Base-by-base conservation (phyloP, 495 filamentous ascomycete genomes). In the Parmelia sp. region DNA sequence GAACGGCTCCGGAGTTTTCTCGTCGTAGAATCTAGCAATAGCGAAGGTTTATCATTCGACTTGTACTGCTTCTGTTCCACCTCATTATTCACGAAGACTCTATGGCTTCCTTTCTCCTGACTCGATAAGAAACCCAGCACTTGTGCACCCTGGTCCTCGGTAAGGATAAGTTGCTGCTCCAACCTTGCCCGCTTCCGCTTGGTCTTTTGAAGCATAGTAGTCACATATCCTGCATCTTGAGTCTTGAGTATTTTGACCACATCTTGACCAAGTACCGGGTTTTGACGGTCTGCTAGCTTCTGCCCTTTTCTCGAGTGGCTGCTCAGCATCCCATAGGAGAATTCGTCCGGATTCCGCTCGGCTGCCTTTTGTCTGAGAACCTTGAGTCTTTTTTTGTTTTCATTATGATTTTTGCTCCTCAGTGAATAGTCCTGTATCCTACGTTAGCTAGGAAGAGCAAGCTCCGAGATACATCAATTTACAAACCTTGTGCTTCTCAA, bases 331-430 rank as follows among this genome's bases (percentile, higher is more conserved):
- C 86, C 88, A 71, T 90, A 96, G 76, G 90, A 86, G 79, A 97
- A 98, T 75, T 96, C 92, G 84, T 98, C 94, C 47, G 92, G 91
- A 74, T 98, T 97, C 66, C 90, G 87, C 49, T 94, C 86, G 62
- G 83, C 80, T 29, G 88, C 93, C 76, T 96, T 96, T 65, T 87
- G 81, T 67, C 86, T 82, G 23, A 98, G 85, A 4, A 84, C 81
- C 72, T 88, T 87, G 51, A 97, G 80, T 36, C 87, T 85, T n/a
- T 78, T 78, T 73, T 95, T 88, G 73, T 98, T 97, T 69, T 76
- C 76, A 71, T 90, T 91, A 83, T 89, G 91, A 80, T 97, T 92
- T 73, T 84, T 83, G 5, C 94, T 89, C 62, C 94, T 91, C 66
- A 92, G 87, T 51, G 88, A 87, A 81, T 97, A 98, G 79, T 98